Evolutionary conservation across 2,329 filamentous ascomycete genomes (phyloP).

Genomic region (Epichloe sibirici): DNA sequence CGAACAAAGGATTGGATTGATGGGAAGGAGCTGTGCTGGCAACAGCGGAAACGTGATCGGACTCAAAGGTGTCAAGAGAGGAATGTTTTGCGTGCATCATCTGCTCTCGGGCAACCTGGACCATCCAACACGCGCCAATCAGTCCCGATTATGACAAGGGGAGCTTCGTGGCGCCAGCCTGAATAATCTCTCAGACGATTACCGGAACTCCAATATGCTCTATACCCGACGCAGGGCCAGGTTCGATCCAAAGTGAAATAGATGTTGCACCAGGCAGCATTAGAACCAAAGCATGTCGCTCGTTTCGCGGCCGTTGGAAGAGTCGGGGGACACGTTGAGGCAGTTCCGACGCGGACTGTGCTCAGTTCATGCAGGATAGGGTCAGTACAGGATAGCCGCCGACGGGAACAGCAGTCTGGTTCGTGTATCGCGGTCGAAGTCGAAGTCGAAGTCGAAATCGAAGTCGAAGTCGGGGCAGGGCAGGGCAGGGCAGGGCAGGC

Average conservation of each 20-base stretch:
- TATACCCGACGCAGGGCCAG: neutral
- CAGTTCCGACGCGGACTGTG: neutral
- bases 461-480: too few species aligned
- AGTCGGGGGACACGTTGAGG: neutral
- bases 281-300: constrained; percentile 1
- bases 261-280: neutral
- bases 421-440: neutral
- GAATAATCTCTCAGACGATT: constrained; percentile 2
- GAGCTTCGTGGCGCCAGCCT: neutral
- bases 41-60: neutral
- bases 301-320: neutral
- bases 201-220: neutral
- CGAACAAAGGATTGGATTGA: neutral
- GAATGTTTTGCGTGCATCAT: constrained; percentile 2
- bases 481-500: too few species aligned
- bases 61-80: neutral
- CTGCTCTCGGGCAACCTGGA: neutral
- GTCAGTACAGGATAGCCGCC: neutral
- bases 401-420: neutral
- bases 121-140: neutral
- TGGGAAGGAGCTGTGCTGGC: neutral
- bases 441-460: too few species aligned
- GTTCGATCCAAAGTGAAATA: neutral
- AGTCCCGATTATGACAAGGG: neutral
- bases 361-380: constrained; percentile 1